These are phyloP conservation scores for Penicillium sp. DNA, from an alignment of 2,329 filamentous ascomycete species.

Conservation along the genomic window DNA sequence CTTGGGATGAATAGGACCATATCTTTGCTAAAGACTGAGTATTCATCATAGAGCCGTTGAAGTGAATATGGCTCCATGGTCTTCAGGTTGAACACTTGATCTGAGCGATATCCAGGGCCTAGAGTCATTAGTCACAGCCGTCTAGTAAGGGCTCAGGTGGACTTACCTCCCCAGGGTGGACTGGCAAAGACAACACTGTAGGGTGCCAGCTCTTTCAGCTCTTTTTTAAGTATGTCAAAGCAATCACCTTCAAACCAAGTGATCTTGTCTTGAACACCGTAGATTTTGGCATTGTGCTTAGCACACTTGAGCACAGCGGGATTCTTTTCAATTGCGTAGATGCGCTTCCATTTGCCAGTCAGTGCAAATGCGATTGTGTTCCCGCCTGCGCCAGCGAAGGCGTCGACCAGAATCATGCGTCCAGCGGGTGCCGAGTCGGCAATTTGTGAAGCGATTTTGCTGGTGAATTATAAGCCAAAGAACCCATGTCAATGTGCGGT, in stretches of 20 bases:
- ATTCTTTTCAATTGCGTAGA: conserved; percentile 89
- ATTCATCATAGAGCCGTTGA: conserved; percentile 62
- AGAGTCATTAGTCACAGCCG: conserved; percentile 2
- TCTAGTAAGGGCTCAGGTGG: neutral
- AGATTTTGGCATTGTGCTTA: conserved; percentile 85
- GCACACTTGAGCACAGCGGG: conserved; percentile 80
- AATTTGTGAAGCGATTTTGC: conserved; percentile 76
- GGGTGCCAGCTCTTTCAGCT: conserved; percentile 50
- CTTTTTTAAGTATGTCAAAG: conserved; percentile 67
- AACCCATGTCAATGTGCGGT: neutral
- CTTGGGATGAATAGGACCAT: conserved; percentile 81
- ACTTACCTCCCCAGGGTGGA: conserved; percentile 71
- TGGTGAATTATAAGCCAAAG: conserved; percentile 31
- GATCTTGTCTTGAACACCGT: conserved; percentile 76
- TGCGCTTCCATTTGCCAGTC: conserved; percentile 73
- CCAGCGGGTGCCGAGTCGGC: conserved; percentile 54
- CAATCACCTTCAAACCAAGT: conserved; percentile 87
- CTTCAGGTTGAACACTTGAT: conserved; percentile 76
- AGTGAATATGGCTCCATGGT: conserved; percentile 88
- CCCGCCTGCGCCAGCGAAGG: conserved; percentile 88
- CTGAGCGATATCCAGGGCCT: conserved; percentile 65
- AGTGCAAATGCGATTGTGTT: conserved; percentile 94
- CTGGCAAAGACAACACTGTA: conserved; percentile 69
- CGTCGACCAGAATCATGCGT: conserved; percentile 75
- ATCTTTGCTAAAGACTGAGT: conserved; percentile 54